Base-by-base conservation (phyloP, 2,329 filamentous ascomycete genomes). In the Fusarium sp. region DNA sequence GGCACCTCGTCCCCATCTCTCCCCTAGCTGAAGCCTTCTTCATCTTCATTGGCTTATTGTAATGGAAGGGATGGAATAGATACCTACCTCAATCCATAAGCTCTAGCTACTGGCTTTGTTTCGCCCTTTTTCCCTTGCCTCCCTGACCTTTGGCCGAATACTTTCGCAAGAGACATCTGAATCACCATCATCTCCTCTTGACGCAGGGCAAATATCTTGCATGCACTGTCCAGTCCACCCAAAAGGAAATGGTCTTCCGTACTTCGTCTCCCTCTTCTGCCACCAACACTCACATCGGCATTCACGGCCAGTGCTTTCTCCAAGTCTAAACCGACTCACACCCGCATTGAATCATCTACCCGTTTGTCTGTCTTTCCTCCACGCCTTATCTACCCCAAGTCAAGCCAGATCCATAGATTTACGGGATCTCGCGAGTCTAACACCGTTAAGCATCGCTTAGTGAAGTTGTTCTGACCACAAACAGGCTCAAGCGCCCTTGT, bases 161-260 rank as follows among this genome's bases (percentile, higher is more conserved):
- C 60, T 53, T 56, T 39, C 43, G 39, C 68, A 58, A 58, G 57
- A 49, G 41, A 54, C 44, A 70, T 74, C 72, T 75, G 73, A 69
- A 74, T 72, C 73, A 75, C 46, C 50, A 67, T 67, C 59, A 62
- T 71, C 58, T 55, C 46, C 46, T 53, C 67, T 77, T 64, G 65
- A 77, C 59, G 75, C 75, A 77, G 72, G 71, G 75, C 74, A 76
- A 70, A 67, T 65, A 73, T 70, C 72, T 69, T 76, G 77, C 78
- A 79, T 77, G 75, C 68, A 69, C 72, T 70, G 66, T 70, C 67
- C 66, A 71, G 70, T 65, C 72, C 70, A 70, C 34, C 34, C 67
- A 70, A 79, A 77, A 78, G 76, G 77, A 77, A 79, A 79, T 75
- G 74, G 73, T 64, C 72, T 68, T 70, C 68, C 74, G 63, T 74